Conservation (phyloP, 2,329 filamentous ascomycete species). For the Pyricularia sp. region DNA sequence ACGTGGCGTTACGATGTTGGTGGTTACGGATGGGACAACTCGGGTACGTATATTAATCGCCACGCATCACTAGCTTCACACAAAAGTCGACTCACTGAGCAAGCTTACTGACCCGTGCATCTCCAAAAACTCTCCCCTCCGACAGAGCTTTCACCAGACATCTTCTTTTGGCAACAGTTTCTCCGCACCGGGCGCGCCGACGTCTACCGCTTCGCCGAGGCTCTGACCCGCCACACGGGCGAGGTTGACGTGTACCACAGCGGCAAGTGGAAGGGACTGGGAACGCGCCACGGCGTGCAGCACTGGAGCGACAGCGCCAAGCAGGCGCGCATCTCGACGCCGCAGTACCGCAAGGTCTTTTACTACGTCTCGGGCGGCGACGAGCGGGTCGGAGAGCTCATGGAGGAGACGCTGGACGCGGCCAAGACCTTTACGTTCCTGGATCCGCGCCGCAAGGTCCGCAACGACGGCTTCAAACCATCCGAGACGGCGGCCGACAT, state of each 20-base stretch:
- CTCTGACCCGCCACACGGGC: constrained; percentile 46
- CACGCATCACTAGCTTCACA: too few species aligned
- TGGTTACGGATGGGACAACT: constrained; percentile 58
- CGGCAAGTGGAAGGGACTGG: constrained; percentile 47
- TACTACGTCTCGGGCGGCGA: constrained; percentile 49
- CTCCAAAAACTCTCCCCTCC: not conserved
- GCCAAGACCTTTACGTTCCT: constrained; percentile 43
- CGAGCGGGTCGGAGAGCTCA: constrained; percentile 45
- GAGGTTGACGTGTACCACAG: constrained; percentile 56
- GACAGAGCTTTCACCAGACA: constrained; percentile 47
- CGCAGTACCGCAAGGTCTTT: constrained; percentile 47
- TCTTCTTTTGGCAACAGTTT: constrained; percentile 56
- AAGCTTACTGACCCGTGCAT: not conserved
- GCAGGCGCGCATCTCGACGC: constrained; percentile 50
- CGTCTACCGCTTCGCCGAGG: constrained; percentile 49
- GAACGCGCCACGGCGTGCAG: constrained; percentile 53
- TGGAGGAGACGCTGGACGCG: constrained; percentile 39
- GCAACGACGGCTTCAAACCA: constrained; percentile 38
- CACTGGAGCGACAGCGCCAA: constrained; percentile 53
- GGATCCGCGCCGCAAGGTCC: constrained; percentile 50
- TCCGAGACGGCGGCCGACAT: constrained; percentile 34
- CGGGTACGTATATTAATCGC: constrained; percentile 10
- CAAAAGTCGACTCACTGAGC: not conserved
- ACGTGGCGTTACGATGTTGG: constrained; percentile 55
- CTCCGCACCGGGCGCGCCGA: constrained; percentile 47